phyloP scores from a whole-genome alignment of 345 rosid genomes.

The Citrus sp. region DNA sequence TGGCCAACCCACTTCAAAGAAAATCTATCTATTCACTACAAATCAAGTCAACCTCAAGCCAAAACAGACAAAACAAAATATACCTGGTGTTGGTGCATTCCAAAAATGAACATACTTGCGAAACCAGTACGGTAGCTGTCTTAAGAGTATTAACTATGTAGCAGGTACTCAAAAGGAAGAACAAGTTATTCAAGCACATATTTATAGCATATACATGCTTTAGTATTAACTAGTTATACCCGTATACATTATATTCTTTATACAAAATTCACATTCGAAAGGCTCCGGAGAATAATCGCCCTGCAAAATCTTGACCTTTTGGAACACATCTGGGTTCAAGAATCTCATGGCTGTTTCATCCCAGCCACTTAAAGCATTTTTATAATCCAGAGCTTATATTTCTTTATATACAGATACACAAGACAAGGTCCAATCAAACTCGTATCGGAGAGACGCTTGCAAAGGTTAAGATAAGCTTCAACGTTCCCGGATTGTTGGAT shows the following conservation, averaged over 20 bases:
- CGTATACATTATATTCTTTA: not conserved
- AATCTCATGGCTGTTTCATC: not conserved
- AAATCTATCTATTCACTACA: not conserved
- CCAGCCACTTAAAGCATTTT: conserved; percentile 53
- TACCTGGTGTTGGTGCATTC: not conserved
- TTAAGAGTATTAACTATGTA: not conserved
- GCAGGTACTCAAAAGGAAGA: not conserved
- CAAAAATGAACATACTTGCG: not conserved
- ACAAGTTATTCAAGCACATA: not conserved
- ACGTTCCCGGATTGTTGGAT: conserved; percentile 58
- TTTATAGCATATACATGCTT: not conserved
- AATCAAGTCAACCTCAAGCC: not conserved
- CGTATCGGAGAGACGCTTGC: conserved; percentile 64
- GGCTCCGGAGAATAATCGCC: not conserved
- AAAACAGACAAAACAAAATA: not conserved
- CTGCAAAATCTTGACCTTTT: not conserved
- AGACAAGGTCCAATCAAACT: conserved; percentile 75
- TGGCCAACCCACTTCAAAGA: not conserved
- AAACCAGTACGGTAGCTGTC: not conserved
- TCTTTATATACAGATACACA: conserved; percentile 66
- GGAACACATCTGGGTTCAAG: conserved; percentile 1
- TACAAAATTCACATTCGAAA: conserved; percentile 19
- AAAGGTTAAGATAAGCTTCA: conserved; percentile 59
- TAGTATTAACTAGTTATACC: not conserved
- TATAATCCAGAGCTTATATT: conserved; percentile 75